phyloP scores from a whole-genome alignment of 2,329 filamentous ascomycete genomes.

The Fusarium tuaranense region DNA sequence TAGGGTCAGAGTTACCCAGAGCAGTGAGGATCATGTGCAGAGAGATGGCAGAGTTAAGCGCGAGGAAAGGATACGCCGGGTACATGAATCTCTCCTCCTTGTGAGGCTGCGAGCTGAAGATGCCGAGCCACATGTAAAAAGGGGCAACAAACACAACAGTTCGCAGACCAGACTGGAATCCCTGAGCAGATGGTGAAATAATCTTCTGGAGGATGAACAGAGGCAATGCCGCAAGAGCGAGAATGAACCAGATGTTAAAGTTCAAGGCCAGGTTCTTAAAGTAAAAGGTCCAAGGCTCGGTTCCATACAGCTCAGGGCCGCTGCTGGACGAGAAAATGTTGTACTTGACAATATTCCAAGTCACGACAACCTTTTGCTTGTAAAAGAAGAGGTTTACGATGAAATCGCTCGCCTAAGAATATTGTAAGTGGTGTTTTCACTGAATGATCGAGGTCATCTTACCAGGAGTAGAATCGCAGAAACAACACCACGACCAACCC shows the following conservation, averaged over 20 bases:
- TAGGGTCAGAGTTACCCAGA: conserved; percentile 77
- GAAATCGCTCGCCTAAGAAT: conserved; percentile 72
- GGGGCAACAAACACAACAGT: conserved; percentile 83
- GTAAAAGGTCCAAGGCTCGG: conserved; percentile 97
- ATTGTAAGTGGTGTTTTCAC: background rate
- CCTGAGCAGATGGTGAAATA: conserved; percentile 69
- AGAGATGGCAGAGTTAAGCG: conserved; percentile 87
- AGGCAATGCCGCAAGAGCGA: conserved; percentile 81
- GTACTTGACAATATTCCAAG: conserved; percentile 95
- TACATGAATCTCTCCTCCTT: conserved; percentile 99
- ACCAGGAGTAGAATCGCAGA: conserved; percentile 78
- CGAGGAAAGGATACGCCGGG: conserved; percentile 90
- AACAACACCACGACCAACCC: conserved; percentile 75
- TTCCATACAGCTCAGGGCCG: conserved; percentile 93
- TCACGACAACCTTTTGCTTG: conserved; percentile 79
- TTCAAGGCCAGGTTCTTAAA: conserved; percentile 91
- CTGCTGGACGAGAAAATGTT: conserved; percentile 88
- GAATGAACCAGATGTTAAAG: conserved; percentile 93
- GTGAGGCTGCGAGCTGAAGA: conserved; percentile 93
- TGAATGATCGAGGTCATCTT: conserved; percentile 47
- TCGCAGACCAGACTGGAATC: conserved; percentile 77
- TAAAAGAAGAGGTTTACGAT: conserved; percentile 87
- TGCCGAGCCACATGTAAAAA: conserved; percentile 93
- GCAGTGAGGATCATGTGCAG: conserved; percentile 83
- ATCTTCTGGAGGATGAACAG: conserved; percentile 80